These are phyloP conservation scores for Corrigiola litoralis DNA, from an alignment of 179 eudicot species.

Conservation along the genomic window DNA sequence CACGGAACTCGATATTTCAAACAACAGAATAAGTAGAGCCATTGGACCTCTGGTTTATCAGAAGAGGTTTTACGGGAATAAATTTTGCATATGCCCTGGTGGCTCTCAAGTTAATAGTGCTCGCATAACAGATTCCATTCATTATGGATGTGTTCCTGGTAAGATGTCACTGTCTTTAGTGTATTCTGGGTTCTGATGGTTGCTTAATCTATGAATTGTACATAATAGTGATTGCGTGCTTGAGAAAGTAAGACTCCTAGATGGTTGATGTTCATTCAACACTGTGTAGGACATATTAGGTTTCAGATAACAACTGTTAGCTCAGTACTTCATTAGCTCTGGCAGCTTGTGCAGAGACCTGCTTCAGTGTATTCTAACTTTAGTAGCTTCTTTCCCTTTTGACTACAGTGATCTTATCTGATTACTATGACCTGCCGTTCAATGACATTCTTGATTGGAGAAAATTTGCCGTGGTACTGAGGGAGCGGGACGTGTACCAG, in stretches of 20 bases:
- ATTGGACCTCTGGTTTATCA: conserved; percentile 75
- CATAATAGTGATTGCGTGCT: background rate
- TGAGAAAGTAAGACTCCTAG: background rate
- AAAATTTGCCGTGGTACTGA: conserved; percentile 66
- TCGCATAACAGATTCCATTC: conserved; percentile 88
- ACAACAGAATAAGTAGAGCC: conserved; percentile 89
- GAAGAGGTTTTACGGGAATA: conserved; percentile 74
- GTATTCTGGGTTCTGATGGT: background rate
- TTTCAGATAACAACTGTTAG: background rate
- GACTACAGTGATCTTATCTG: conserved; percentile 82
- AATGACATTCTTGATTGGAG: conserved; percentile 82
- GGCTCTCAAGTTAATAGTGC: conserved; percentile 99
- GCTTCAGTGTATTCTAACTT: background rate
- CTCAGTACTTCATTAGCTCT: background rate
- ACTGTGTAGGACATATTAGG: background rate
- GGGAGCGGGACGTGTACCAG: conserved; percentile 84
- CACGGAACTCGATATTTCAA: conserved; percentile 83
- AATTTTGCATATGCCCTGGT: conserved; percentile 95
- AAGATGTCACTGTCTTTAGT: conserved; percentile 17
- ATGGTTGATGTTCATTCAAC: background rate
- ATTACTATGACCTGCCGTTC: conserved; percentile 90
- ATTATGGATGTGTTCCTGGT: conserved; percentile 98
- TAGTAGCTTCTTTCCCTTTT: background rate
- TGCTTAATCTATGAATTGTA: background rate
- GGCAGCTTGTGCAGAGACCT: background rate